Conservation (phyloP, 164 flowering plant species). For the Nymphaea colorata region DNA sequence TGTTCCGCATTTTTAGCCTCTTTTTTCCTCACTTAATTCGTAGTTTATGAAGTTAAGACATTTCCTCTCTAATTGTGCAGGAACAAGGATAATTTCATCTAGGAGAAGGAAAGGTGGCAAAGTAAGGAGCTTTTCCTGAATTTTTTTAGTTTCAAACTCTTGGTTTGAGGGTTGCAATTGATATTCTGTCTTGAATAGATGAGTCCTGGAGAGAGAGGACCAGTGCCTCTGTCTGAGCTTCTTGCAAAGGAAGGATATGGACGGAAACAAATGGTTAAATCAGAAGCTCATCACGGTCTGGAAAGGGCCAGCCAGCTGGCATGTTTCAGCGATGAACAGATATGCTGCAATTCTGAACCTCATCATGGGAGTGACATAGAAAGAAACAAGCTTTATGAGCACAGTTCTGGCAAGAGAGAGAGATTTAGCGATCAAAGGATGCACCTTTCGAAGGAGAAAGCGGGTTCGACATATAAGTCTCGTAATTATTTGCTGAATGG, state of each 20-base stretch:
- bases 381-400: background rate
- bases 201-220: background rate
- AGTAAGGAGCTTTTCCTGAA: no score
- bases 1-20: no score
- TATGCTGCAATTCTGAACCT: no score
- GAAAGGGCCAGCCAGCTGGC: constrained; percentile 17
- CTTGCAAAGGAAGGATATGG: constrained; percentile 62
- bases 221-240: constrained; percentile 40
- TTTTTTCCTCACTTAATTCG: no score
- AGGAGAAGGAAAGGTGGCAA: no score
- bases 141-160: no score
- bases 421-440: constrained; percentile 2
- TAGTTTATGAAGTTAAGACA: no score
- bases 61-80: no score
- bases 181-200: background rate
- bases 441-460: background rate
- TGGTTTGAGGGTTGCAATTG: no score
- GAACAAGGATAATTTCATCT: no score
- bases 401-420: background rate
- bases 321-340: constrained; percentile 1
- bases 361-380: background rate
- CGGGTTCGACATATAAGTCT: constrained; percentile 6
- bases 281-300: constrained; percentile 22
- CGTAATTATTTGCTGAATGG: constrained; percentile 10
- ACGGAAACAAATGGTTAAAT: constrained; percentile 17